Conservation (phyloP, 306 rosid genomes). For the Hylodesmum podocarpum region DNA sequence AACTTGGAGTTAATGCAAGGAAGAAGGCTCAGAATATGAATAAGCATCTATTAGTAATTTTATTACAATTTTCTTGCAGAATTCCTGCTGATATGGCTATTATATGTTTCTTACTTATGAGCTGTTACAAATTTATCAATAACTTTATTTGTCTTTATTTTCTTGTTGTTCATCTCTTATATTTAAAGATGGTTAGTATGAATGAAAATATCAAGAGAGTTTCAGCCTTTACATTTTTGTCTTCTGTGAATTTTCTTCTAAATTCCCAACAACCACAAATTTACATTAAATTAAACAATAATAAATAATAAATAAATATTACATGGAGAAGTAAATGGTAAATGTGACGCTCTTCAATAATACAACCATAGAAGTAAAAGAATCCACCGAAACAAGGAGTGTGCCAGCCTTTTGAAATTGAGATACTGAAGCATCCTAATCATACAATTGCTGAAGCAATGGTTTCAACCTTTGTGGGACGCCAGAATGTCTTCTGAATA, state of each 20-base stretch:
- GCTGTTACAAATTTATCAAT: background rate
- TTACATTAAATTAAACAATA: slow-evolving; percentile 21
- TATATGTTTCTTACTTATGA: background rate
- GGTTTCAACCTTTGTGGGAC: slow-evolving; percentile 59
- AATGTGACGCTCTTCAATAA: slow-evolving; percentile 3
- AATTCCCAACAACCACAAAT: slow-evolving; percentile 13
- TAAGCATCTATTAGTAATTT: background rate
- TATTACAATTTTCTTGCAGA: too few species aligned
- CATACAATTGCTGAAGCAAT: slow-evolving; percentile 56
- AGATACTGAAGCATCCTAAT: slow-evolving; percentile 15
- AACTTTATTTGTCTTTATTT: background rate
- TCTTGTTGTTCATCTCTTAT: too few species aligned
- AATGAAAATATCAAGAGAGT: too few species aligned
- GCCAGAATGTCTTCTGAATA: slow-evolving; percentile 76
- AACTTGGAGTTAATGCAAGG: background rate
- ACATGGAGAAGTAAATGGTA: slow-evolving; percentile 19
- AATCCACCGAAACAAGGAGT: background rate
- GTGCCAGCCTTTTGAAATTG: background rate
- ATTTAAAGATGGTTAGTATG: too few species aligned
- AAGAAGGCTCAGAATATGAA: background rate
- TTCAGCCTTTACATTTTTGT: too few species aligned
- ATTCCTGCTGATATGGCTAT: too few species aligned
- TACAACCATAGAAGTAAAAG: background rate
- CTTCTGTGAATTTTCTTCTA: too few species aligned
- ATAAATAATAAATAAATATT: slow-evolving; percentile 2